These are phyloP conservation scores for Periconia sp. DNA, from an alignment of 2,329 filamentous ascomycete genomes.

Conservation along the genomic window DNA sequence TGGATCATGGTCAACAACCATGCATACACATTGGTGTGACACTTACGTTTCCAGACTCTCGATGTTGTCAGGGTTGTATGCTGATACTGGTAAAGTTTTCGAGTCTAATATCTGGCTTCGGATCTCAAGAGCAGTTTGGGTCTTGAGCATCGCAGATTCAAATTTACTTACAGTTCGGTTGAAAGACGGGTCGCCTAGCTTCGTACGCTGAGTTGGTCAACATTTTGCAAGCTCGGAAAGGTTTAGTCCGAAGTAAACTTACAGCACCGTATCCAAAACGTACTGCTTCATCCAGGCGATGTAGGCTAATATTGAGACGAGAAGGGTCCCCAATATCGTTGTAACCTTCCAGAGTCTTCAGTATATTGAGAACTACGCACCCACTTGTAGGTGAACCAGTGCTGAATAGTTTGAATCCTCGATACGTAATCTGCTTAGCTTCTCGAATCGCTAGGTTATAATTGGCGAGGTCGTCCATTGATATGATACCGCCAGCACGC, in stretches of 20 bases:
- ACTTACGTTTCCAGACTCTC: conserved; percentile 66
- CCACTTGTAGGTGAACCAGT: conserved; percentile 82
- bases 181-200: conserved; percentile 82
- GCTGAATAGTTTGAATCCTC: conserved; percentile 72
- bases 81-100: conserved; percentile 71
- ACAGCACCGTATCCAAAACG: conserved; percentile 85
- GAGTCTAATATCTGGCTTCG: conserved; percentile 73
- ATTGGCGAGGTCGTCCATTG: conserved; percentile 73
- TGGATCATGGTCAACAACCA: too few relatives aligned
- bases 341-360: conserved; percentile 88
- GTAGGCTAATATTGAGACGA: conserved; percentile 71
- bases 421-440: conserved; percentile 60
- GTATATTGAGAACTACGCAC: conserved; percentile 71
- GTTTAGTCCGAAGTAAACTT: too few relatives aligned
- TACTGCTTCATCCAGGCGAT: conserved; percentile 86
- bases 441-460: conserved; percentile 72
- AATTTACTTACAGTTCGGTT: conserved; percentile 67
- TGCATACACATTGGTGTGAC: too few relatives aligned
- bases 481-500: conserved; percentile 79
- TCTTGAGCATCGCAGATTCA: conserved; percentile 71
- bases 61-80: conserved; percentile 73
- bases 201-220: too few relatives aligned
- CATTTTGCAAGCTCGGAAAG: too few relatives aligned
- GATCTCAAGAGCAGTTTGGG: conserved; percentile 63
- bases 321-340: conserved; percentile 64